Conservation (phyloP, 1,139 yeast genomes). For the Kurtzmaniella natalensis region DNA sequence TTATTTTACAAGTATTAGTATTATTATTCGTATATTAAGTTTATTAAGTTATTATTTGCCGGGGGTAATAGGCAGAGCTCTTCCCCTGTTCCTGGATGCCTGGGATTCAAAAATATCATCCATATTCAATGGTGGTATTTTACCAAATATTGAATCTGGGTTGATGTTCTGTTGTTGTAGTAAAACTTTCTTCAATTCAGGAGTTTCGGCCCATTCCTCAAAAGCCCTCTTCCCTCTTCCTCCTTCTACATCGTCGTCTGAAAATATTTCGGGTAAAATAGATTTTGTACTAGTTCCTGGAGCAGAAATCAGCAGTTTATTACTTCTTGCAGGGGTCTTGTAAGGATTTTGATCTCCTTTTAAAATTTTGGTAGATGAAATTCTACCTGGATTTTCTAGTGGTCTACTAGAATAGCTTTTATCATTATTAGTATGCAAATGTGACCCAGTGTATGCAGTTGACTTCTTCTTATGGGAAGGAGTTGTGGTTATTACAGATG, state of each 20-base stretch:
- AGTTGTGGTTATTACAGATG: not conserved
- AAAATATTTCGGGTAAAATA: slow-evolving; percentile 42
- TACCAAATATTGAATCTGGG: slow-evolving; percentile 76
- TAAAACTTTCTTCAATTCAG: slow-evolving; percentile 51
- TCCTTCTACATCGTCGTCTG: slow-evolving; percentile 54
- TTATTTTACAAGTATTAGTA: slow-evolving; percentile 9
- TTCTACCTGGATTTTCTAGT: slow-evolving; percentile 10
- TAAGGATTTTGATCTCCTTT: slow-evolving; percentile 5
- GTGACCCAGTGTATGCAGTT: not conserved
- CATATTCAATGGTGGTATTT: slow-evolving; percentile 63
- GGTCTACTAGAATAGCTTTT: slow-evolving; percentile 13
- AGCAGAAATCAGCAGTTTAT: slow-evolving; percentile 5
- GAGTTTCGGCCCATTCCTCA: slow-evolving; percentile 71
- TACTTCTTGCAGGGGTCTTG: slow-evolving; percentile 8
- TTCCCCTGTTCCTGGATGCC: slow-evolving; percentile 46
- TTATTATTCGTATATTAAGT: slow-evolving; percentile 1
- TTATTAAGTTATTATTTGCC: slow-evolving; percentile 10
- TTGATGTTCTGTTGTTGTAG: slow-evolving; percentile 57
- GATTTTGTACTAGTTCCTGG: slow-evolving; percentile 12
- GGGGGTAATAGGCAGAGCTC: slow-evolving; percentile 54
- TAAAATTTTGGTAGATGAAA: slow-evolving; percentile 2
- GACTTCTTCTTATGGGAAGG: not conserved
- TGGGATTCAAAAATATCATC: slow-evolving; percentile 61
- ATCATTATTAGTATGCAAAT: not conserved
- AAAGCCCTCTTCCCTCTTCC: slow-evolving; percentile 38